Base-by-base conservation (phyloP, 805 yeast species). In the Teunomyces funiuensis region DNA sequence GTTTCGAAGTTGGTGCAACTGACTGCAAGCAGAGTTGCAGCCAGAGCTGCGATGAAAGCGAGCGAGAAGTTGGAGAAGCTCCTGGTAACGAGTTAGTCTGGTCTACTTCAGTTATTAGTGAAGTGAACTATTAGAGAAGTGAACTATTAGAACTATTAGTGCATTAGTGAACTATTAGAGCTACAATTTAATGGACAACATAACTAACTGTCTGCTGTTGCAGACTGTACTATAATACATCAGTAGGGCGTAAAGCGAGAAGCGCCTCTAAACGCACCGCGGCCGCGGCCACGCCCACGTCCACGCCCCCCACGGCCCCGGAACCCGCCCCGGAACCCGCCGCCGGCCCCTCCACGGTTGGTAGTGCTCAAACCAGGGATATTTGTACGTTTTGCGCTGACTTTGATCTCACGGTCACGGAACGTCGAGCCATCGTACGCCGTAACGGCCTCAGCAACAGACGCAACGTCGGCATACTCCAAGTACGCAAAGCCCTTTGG, bases 401-500 rank as follows among this genome's bases (percentile, higher is more conserved):
- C 93, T 58, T 83, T 86, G 52, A 88, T 68, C 46, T 76, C 77
- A 44, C 95, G 73, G 17, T 85, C 90, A 51, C 79, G 72, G 56
- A 88, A 82, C 18, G 70, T 65, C 1, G 83, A 67, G 22, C 84
- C 91, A 53, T 86, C 80, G 46, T 83, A 66, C 11, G 73, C 67
- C 6, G 61, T 65, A 30, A 87, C 69, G 1, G 95, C 95, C 45
- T 75, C 71, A 14, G 76, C 68, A 5, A 86, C 89, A 9, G 75
- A 71, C n/a, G 73, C 71, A 9, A 79, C 75, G 54, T 77, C 85
- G n/a, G 81, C 76, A 56, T 87, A 88, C 60, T 88, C 96, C 47
- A 88, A 74, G 60, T 87, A 88, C 2, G 96, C 96, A 65, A 75
- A 87, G 1, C 96, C 96, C 62, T 84, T 84, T 33, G 96, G 93